Percentiles rank a stretch among this genome's conserved stretches.
phyloP scores from a whole-genome alignment of 345 rosid genomes.

The Turnera subulata region DNA sequence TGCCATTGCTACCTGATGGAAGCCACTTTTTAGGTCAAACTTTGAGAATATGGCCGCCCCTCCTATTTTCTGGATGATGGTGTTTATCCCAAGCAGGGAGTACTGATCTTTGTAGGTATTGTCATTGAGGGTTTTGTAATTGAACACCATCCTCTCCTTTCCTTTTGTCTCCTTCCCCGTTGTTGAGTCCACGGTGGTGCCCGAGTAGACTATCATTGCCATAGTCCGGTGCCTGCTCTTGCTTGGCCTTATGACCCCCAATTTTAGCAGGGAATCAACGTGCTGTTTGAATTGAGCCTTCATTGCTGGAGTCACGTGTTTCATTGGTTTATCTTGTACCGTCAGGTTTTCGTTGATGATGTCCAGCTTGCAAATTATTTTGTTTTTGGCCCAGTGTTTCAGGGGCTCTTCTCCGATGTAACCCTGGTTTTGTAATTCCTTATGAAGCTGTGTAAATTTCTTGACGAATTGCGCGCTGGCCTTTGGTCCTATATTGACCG shows the following conservation, averaged over 20 bases:
- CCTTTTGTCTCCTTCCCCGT: neutral
- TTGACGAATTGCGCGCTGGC: too few species aligned
- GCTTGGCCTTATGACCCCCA: neutral
- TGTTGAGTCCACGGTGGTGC: neutral
- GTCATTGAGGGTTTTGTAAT: neutral
- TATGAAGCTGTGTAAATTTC: too few species aligned
- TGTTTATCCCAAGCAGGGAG: neutral
- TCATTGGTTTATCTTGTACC: neutral
- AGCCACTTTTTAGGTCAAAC: neutral
- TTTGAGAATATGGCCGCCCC: neutral
- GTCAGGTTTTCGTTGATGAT: neutral
- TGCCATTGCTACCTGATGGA: neutral
- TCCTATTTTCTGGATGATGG: neutral
- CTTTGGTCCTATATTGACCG: too few species aligned
- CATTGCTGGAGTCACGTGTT: neutral
- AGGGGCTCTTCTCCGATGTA: neutral
- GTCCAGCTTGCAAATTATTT: neutral
- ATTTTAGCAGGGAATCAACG: neutral
- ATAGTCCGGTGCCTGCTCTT: neutral
- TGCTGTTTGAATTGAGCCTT: neutral
- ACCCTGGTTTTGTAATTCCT: neutral
- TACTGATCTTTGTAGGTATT: neutral
- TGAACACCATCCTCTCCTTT: conserved; percentile 5
- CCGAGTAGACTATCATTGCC: neutral
- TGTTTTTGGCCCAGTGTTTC: neutral